Percentiles rank a stretch among this genome's conserved stretches.
These are phyloP conservation scores for Rhynchospora pubera DNA, from an alignment of 176 grass and related monocot genomes.

Conservation along the genomic window DNA sequence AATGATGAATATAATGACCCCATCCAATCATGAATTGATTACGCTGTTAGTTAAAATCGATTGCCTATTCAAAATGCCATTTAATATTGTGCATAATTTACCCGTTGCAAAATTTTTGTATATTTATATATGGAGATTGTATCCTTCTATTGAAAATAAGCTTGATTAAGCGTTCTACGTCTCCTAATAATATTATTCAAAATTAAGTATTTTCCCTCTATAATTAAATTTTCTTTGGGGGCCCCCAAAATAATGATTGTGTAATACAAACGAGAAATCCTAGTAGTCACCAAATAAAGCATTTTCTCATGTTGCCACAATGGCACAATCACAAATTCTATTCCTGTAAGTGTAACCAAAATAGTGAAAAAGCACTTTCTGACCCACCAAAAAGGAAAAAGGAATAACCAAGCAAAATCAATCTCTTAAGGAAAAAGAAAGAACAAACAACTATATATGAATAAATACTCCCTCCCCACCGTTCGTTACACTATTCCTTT, in stretches of 20 bases:
- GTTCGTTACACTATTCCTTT: slow-evolving; percentile 16
- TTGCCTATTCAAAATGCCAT: not conserved
- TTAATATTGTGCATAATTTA: not conserved
- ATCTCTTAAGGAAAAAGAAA: not conserved
- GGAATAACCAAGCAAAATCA: not conserved
- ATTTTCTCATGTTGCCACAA: not conserved
- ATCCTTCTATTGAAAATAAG: not conserved
- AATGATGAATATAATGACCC: not conserved
- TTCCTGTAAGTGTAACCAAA: slow-evolving; percentile 11
- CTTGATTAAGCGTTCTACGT: not conserved
- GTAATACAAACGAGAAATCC: not conserved
- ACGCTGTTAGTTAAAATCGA: not conserved
- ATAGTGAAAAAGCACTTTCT: not conserved
- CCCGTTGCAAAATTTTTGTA: not conserved
- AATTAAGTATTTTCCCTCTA: not conserved
- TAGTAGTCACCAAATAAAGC: slow-evolving; percentile 13
- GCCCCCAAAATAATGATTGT: not conserved
- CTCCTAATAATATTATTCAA: not conserved
- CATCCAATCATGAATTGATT: not conserved
- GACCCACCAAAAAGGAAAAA: slow-evolving; percentile 7
- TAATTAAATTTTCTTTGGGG: not conserved
- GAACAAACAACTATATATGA: slow-evolving; percentile 1
- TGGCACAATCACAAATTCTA: not conserved
- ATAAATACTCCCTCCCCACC: not conserved
- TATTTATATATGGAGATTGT: not conserved